Conservation (phyloP, 2,329 filamentous ascomycete genomes). For the Neurospora crassa region DNA sequence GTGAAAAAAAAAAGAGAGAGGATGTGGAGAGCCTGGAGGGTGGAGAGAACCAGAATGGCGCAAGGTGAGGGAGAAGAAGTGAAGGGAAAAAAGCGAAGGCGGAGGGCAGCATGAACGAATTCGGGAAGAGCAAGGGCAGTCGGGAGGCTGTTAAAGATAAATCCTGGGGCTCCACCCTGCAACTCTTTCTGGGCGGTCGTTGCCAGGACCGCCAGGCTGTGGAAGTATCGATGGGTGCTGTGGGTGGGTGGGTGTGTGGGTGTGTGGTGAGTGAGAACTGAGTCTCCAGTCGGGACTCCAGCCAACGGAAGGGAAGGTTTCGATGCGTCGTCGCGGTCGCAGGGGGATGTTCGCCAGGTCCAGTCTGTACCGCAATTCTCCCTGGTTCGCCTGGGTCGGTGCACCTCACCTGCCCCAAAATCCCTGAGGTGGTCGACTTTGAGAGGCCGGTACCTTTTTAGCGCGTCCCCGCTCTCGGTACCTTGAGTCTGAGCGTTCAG, state of each 20-base stretch:
- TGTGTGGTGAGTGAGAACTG: background rate
- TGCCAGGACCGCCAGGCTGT: background rate
- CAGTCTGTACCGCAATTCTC: background rate
- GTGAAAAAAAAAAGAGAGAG: background rate
- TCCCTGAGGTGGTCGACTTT: background rate
- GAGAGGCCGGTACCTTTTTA: background rate
- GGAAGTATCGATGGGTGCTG: background rate
- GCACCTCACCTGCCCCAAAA: background rate
- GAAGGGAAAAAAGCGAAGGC: constrained; percentile 9
- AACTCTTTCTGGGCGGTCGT: constrained; percentile 5
- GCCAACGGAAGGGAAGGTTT: background rate
- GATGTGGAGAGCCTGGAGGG: background rate
- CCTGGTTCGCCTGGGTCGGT: background rate
- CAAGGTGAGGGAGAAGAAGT: constrained; percentile 5
- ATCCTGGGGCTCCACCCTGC: constrained; percentile 13
- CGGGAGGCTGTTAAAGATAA: constrained; percentile 18
- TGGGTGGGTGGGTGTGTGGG: background rate
- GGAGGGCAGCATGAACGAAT: constrained; percentile 9
- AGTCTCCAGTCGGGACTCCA: background rate
- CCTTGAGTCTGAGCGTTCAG: background rate
- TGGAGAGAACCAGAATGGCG: background rate
- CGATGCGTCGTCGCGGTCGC: background rate
- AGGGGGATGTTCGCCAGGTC: background rate
- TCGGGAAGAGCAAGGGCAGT: constrained; percentile 8
- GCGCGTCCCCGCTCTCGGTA: background rate